Conservation (phyloP, 202 grass and related monocot species). For the Musa balbisiana region DNA sequence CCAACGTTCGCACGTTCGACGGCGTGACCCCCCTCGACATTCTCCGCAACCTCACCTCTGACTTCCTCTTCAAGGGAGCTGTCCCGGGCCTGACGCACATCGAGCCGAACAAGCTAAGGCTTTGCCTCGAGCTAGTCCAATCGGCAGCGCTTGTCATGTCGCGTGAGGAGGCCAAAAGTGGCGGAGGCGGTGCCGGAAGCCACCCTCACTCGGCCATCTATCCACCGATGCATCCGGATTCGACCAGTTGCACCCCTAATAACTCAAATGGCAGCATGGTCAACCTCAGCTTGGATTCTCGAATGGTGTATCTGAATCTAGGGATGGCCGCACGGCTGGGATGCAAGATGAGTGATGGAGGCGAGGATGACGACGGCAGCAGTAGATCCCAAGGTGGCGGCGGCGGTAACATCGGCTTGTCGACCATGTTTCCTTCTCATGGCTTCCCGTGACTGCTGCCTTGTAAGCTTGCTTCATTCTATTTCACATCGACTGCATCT, state of each 20-base stretch:
- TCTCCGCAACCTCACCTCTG: constrained; percentile 81
- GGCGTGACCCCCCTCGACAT: constrained; percentile 85
- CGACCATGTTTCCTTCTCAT: constrained; percentile 70
- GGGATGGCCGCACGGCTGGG: constrained; percentile 77
- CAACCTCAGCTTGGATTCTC: constrained; percentile 82
- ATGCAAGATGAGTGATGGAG: constrained; percentile 53
- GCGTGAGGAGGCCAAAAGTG: constrained; percentile 61
- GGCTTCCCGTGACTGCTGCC: constrained; percentile 56
- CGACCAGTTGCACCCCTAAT: constrained; percentile 39
- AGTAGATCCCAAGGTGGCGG: constrained; percentile 40
- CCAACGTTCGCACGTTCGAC: constrained; percentile 75
- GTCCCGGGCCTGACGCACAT: constrained; percentile 78
- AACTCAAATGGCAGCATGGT: constrained; percentile 60
- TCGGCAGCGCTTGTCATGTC: constrained; percentile 95
- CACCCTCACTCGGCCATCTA: constrained; percentile 42
- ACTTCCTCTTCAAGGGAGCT: constrained; percentile 93
- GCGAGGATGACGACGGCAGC: constrained; percentile 36
- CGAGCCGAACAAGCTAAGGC: constrained; percentile 90
- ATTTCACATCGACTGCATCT: background rate
- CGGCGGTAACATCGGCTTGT: constrained; percentile 20
- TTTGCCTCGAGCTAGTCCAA: constrained; percentile 92
- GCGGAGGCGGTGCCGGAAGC: background rate
- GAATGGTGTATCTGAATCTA: constrained; percentile 92
- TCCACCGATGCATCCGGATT: constrained; percentile 28
- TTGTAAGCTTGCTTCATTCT: background rate